These are phyloP conservation scores for Sphagnum magellanicum DNA, from an alignment of 228 moss, liverwort and hornwort species.

Conservation along the genomic window DNA sequence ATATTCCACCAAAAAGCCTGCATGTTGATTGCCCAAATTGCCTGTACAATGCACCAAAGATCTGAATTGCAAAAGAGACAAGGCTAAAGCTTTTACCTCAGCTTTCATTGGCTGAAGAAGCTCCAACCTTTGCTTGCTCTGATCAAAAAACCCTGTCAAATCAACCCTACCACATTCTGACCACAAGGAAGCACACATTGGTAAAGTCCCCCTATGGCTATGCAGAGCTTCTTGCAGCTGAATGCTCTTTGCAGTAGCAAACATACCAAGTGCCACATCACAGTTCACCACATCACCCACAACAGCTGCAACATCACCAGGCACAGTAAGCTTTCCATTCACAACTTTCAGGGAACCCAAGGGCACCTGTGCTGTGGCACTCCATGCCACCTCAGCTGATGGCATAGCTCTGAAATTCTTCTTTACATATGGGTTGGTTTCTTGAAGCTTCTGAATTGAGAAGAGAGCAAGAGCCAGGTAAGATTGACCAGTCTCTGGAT, in stretches of 20 bases:
- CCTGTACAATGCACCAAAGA: neutral
- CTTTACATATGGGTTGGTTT: conserved; percentile 14
- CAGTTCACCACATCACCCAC: conserved; percentile 58
- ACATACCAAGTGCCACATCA: conserved; percentile 48
- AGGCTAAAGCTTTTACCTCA: conserved; percentile 38
- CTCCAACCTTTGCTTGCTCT: conserved; percentile 45
- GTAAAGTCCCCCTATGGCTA: conserved; percentile 37
- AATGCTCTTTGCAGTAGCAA: conserved; percentile 52
- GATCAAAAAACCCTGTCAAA: conserved; percentile 52
- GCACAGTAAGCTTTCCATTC: conserved; percentile 61
- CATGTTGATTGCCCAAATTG: neutral
- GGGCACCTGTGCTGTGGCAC: conserved; percentile 44
- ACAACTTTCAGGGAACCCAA: conserved; percentile 62
- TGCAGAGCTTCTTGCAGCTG: conserved; percentile 34
- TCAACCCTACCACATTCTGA: conserved; percentile 70
- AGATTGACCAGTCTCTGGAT: conserved; percentile 60
- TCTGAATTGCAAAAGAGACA: neutral
- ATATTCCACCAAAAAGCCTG: neutral
- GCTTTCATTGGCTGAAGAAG: conserved; percentile 75
- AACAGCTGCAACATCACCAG: conserved; percentile 66
- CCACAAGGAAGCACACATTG: conserved; percentile 54
- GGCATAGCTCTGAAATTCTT: conserved; percentile 38
- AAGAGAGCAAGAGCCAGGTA: conserved; percentile 64
- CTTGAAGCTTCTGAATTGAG: conserved; percentile 48
- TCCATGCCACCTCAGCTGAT: conserved; percentile 34